Evolutionary conservation across 1,139 yeast species (phyloP), one percentile per base, ranked within the genome.

Genomic region (Martiniozyma asiatica): DNA sequence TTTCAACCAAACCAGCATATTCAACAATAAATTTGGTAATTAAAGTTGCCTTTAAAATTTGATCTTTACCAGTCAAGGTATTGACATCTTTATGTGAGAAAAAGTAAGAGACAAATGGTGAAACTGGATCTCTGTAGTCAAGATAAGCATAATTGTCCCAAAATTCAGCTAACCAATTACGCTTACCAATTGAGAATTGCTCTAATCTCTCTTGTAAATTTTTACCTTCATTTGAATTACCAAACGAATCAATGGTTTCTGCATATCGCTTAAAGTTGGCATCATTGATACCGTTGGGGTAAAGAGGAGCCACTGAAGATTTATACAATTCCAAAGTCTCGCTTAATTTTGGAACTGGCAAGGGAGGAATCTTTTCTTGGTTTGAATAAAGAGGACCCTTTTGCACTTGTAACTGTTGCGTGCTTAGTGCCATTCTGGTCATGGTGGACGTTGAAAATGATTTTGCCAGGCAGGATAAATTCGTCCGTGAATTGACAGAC

Each of bases 61-160:
- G 94, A 51, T 77, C 74, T 43, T 68, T 64, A 34, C 78, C 80
- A 40, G 77, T 61, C 12, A 52, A 51, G 5, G 51, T 42, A 39
- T 70, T 68, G 22, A 66, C 56, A 46, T 81, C 89, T 55, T 73
- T 76, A 63, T 87, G 95, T 33, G 78, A 69, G 58, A 73, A 87
- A 48, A 85, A 89, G 60, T 89, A 89, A 9, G 94, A 81, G 24
- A 84, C 95, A 51, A 75, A 85, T 11, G 97, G 97, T 20, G 82
- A 84, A 15, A 89, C 82, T 0, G 97, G 94, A 54, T 84, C 97
- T 44, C 93, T 71, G 59, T 84, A 85, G 24, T 81, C 74, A 63
- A 89, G 63, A 57, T 89, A 89, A 20, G 96, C 94, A 45, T 79
- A 84, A 48, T 81, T 81, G 55, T 87, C 94, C 98, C 98, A 89